Conservation (phyloP, 441 rosid species). For the Sinapis alba region DNA sequence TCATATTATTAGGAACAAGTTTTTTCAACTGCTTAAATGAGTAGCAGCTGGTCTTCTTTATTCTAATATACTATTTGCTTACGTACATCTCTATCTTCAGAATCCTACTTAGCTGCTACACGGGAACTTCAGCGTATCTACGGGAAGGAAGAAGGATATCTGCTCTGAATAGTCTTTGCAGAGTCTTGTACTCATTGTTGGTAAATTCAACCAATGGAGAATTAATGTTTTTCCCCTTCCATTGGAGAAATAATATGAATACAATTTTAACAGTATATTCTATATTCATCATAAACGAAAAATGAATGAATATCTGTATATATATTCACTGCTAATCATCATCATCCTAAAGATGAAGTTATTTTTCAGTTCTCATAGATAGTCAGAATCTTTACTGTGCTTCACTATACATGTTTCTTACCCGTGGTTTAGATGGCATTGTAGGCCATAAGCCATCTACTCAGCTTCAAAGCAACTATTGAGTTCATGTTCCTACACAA, state of each 20-base stretch:
- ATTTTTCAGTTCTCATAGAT: neutral
- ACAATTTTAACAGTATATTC: slow-evolving; percentile 10
- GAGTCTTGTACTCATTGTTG: neutral
- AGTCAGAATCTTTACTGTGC: neutral
- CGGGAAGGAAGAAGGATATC: slow-evolving; percentile 57
- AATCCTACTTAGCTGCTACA: slow-evolving; percentile 58
- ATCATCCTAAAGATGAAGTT: neutral
- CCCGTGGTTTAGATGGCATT: neutral
- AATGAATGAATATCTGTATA: slow-evolving; percentile 9
- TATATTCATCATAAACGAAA: neutral
- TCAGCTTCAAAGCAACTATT: neutral
- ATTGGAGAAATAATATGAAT: slow-evolving; percentile 34
- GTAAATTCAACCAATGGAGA: slow-evolving; percentile 22
- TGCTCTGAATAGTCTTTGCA: slow-evolving; percentile 31
- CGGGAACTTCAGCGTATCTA: slow-evolving; percentile 56
- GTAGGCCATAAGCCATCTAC: neutral
- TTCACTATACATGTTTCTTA: neutral
- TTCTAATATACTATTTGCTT: neutral
- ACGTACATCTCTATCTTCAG: slow-evolving; percentile 17
- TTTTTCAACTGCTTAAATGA: neutral
- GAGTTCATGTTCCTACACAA: neutral
- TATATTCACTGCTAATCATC: neutral
- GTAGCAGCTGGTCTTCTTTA: neutral
- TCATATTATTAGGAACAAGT: neutral
- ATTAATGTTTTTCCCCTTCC: slow-evolving; percentile 2